Conservation (phyloP, 768 basidiomycete genomes). For the Suillus decipiens region DNA sequence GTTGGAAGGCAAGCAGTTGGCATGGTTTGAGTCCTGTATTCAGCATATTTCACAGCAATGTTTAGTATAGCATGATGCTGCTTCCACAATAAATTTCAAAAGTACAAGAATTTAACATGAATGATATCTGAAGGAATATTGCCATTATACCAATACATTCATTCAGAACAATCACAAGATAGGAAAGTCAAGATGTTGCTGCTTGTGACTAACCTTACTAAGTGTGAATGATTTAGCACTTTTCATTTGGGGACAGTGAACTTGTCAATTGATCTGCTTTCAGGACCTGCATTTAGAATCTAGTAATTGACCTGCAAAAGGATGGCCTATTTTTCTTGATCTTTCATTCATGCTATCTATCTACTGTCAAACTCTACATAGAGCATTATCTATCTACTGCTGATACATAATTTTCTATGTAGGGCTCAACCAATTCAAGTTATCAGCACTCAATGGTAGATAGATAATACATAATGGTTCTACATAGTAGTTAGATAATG, state of each 20-base stretch:
- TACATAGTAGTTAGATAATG: no score
- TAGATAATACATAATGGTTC: no score
- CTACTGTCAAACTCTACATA: no score
- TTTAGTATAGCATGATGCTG: background rate
- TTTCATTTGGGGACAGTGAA: conserved; percentile 65
- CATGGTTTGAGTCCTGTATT: background rate
- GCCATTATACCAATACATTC: conserved; percentile 59
- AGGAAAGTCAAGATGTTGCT: conserved; percentile 13
- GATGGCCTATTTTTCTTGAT: conserved; percentile 74
- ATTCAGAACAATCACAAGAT: conserved; percentile 66
- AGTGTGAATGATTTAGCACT: conserved; percentile 51
- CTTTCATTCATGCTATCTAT: conserved; percentile 49
- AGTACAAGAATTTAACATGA: background rate
- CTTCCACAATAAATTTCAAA: no score
- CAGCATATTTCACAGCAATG: background rate
- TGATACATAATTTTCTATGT: no score
- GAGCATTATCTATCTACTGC: no score
- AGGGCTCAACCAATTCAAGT: no score
- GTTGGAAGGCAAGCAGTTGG: background rate
- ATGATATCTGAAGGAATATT: conserved; percentile 45
- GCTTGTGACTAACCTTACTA: background rate
- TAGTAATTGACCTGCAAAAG: conserved; percentile 42
- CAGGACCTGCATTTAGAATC: conserved; percentile 49
- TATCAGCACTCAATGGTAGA: no score
- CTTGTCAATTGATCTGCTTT: conserved; percentile 51